phyloP scores from a whole-genome alignment of 495 filamentous ascomycete species.

The Penicillium flavigenum region DNA sequence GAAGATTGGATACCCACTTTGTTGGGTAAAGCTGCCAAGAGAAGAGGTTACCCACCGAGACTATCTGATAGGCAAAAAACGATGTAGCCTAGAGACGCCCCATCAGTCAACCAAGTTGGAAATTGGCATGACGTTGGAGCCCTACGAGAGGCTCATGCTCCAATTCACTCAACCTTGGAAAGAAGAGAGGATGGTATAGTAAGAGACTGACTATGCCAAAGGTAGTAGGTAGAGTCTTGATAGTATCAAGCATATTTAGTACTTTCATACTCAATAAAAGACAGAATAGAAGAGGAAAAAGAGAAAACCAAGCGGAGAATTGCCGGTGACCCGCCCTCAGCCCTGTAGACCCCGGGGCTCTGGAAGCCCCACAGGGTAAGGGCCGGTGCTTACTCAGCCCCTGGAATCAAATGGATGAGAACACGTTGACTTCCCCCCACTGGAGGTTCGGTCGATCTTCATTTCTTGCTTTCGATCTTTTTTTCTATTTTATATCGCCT shows the following conservation, averaged over 20 bases:
- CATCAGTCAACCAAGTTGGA: constrained; percentile 17
- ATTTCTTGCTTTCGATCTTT: constrained; percentile 7
- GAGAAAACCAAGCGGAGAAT: neutral
- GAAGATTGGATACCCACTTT: constrained; percentile 4
- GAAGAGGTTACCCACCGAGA: constrained; percentile 15
- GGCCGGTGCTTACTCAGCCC: constrained; percentile 22
- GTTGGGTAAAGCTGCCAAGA: constrained; percentile 7
- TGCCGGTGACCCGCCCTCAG: constrained; percentile 18
- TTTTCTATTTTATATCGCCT: constrained; percentile 8
- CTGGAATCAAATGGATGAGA: constrained; percentile 32
- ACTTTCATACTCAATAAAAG: neutral
- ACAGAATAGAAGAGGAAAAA: neutral
- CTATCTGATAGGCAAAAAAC: constrained; percentile 23
- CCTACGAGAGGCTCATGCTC: neutral
- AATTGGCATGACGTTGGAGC: constrained; percentile 2
- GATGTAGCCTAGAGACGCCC: constrained; percentile 30
- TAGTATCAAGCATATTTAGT: neutral
- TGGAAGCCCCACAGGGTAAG: neutral
- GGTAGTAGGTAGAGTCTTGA: neutral
- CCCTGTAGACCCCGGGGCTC: constrained; percentile 18
- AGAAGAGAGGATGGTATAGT: neutral
- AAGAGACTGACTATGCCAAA: neutral
- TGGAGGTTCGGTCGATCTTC: constrained; percentile 14
- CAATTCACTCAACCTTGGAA: neutral
- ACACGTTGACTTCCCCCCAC: constrained; percentile 36